Percentiles rank a stretch among this genome's conserved stretches.
Evolutionary conservation across 192 early-diverging fungal genomes (phyloP).

Genomic region (Backusella psychrophila): DNA sequence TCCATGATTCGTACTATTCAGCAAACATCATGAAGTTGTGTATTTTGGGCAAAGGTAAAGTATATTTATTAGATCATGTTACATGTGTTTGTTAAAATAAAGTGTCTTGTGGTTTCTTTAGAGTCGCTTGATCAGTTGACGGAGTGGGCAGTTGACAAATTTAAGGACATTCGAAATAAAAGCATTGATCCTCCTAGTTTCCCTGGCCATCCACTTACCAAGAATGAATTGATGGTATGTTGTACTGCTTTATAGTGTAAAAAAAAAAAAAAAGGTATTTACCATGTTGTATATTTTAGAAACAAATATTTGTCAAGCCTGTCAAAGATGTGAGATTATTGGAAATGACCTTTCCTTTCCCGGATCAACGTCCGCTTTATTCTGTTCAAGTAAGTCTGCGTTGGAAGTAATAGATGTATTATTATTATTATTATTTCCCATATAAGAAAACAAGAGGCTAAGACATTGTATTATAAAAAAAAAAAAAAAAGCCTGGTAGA

Average conservation of each 20-base stretch:
- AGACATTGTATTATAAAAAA: background rate
- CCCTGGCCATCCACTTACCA: slow-evolving; percentile 69
- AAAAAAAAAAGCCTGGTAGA: too few species aligned
- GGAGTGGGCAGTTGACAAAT: slow-evolving; percentile 75
- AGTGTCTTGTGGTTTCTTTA: slow-evolving; percentile 17
- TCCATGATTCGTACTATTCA: slow-evolving; percentile 87
- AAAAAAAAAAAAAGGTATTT: background rate
- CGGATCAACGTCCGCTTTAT: slow-evolving; percentile 65
- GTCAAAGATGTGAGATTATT: slow-evolving; percentile 78
- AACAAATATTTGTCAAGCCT: slow-evolving; percentile 65
- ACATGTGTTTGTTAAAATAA: background rate
- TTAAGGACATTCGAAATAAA: slow-evolving; percentile 77
- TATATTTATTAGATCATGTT: background rate
- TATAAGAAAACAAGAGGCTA: background rate
- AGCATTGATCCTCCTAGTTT: slow-evolving; percentile 66
- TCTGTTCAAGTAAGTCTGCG: slow-evolving; percentile 32
- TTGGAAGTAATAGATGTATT: background rate
- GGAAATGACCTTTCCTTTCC: slow-evolving; percentile 82
- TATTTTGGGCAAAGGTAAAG: slow-evolving; percentile 69
- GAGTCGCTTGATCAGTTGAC: slow-evolving; percentile 84
- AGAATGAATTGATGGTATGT: slow-evolving; percentile 59
- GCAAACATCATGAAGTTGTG: slow-evolving; percentile 94
- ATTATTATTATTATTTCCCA: background rate
- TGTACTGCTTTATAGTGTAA: background rate
- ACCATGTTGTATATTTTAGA: slow-evolving; percentile 37